phyloP scores from a whole-genome alignment of 2,329 filamentous ascomycete genomes.

The Curvularia lunata region DNA sequence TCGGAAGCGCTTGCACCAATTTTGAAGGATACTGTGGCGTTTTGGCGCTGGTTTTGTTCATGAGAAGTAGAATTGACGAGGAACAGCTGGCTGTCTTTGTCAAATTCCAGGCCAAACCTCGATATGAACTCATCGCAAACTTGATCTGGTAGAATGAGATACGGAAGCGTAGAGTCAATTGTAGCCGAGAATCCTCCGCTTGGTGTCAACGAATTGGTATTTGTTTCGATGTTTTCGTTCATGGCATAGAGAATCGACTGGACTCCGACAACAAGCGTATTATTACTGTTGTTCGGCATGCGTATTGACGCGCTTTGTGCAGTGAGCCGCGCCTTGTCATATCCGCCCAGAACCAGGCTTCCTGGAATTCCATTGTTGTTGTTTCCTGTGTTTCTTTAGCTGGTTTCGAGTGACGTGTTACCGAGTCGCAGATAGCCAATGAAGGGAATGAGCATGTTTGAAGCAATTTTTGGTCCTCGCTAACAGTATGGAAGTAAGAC shows the following conservation, averaged over 20 bases:
- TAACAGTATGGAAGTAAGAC: too few relatives aligned
- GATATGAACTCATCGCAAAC: conserved; percentile 49
- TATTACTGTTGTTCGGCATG: conserved; percentile 30
- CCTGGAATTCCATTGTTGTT: conserved; percentile 33
- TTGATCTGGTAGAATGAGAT: conserved; percentile 37
- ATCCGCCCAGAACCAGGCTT: conserved; percentile 52
- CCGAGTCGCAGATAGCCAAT: too few relatives aligned
- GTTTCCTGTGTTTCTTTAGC: conserved; percentile 35
- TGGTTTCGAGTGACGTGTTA: neutral
- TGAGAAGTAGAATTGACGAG: conserved; percentile 39
- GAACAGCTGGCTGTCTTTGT: conserved; percentile 43
- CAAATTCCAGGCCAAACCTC: conserved; percentile 46
- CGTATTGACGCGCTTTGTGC: conserved; percentile 23
- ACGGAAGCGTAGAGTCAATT: conserved; percentile 51
- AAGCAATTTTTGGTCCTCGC: neutral
- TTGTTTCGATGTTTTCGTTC: conserved; percentile 20
- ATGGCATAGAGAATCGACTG: conserved; percentile 33
- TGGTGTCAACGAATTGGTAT: conserved; percentile 18
- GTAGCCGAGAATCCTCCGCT: conserved; percentile 31
- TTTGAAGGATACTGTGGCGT: conserved; percentile 37
- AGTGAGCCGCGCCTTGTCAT: conserved; percentile 46
- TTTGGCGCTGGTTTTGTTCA: conserved; percentile 29
- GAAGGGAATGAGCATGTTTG: neutral
- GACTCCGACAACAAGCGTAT: conserved; percentile 35
- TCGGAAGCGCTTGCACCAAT: conserved; percentile 22